phyloP scores from a whole-genome alignment of 163 green algal genomes.

The Chloromonas sp. region DNA sequence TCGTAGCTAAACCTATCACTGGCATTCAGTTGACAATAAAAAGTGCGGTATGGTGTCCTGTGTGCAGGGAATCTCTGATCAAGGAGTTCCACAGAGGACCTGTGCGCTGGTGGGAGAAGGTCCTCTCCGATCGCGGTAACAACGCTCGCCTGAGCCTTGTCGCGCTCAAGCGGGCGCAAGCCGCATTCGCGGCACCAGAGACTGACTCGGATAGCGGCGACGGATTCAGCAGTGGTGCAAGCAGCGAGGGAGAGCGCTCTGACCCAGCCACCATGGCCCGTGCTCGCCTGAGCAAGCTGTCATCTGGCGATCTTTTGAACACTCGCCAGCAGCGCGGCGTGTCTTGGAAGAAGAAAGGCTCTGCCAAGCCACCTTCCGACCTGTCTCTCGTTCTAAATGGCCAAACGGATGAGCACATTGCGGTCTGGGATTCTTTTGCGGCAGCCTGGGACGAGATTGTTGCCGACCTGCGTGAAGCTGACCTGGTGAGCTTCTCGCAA shows the following conservation, averaged over 20 bases:
- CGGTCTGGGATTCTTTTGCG: conserved; percentile 49
- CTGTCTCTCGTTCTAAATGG: conserved; percentile 6
- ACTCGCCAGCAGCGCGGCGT: no score
- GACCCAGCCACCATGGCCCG: not conserved
- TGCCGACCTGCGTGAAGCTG: conserved; percentile 44
- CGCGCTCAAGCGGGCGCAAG: not conserved
- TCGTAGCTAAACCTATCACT: no score
- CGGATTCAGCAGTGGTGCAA: not conserved
- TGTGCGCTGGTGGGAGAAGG: conserved; percentile 19
- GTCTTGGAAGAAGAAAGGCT: no score
- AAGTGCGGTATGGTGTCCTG: not conserved
- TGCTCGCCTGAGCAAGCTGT: not conserved
- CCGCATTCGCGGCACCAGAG: not conserved
- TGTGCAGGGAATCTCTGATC: conserved; percentile 18
- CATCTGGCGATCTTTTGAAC: no score
- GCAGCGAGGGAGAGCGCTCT: no score
- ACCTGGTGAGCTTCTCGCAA: conserved; percentile 27
- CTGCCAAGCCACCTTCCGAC: not conserved
- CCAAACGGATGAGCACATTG: conserved; percentile 29
- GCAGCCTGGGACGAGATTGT: conserved; percentile 54
- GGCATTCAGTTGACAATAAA: no score
- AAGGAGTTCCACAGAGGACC: conserved; percentile 48
- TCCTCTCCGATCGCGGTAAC: conserved; percentile 5
- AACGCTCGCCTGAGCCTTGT: conserved; percentile 5
- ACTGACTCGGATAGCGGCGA: not conserved